Percentiles rank a stretch among this genome's conserved stretches.
Conservation (phyloP, 1,284 basidiomycete genomes). For the Cystobasidiaceae sp. region DNA sequence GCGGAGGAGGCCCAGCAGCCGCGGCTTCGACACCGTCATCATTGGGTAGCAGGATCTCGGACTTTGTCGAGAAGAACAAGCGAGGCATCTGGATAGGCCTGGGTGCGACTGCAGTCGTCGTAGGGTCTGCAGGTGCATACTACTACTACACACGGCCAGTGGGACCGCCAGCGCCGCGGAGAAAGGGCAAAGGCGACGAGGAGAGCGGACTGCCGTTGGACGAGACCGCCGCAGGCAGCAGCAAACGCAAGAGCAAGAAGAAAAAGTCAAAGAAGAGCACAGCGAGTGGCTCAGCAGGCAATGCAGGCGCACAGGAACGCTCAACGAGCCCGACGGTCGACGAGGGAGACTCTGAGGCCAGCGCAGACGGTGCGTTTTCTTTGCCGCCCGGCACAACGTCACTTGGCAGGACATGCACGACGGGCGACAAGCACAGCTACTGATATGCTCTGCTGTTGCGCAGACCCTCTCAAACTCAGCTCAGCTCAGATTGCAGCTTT, state of each 20-base stretch:
- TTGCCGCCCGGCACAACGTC: not conserved
- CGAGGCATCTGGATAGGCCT: slow-evolving; percentile 62
- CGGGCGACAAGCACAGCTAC: not conserved
- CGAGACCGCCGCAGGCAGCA: not conserved
- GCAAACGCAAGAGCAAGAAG: slow-evolving; percentile 27
- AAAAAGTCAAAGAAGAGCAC: slow-evolving; percentile 29
- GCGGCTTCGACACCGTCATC: slow-evolving; percentile 14
- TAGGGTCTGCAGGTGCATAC: slow-evolving; percentile 70
- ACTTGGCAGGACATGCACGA: not conserved
- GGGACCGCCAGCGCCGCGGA: not conserved
- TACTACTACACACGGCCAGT: slow-evolving; percentile 51
- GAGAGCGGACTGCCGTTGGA: slow-evolving; percentile 1
- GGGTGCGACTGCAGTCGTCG: slow-evolving; percentile 61
- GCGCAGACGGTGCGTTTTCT: slow-evolving; percentile 2
- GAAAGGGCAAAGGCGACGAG: not conserved
- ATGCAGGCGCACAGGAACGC: not conserved
- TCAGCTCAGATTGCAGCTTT: slow-evolving; percentile 19
- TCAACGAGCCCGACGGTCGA: slow-evolving; percentile 10
- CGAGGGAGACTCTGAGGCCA: slow-evolving; percentile 23
- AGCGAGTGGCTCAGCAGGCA: not conserved
- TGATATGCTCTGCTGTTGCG: not conserved
- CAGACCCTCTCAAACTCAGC: slow-evolving; percentile 15
- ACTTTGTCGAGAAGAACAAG: slow-evolving; percentile 68
- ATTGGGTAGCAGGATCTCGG: slow-evolving; percentile 34
- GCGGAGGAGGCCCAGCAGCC: not conserved